Percentiles rank a stretch among this genome's conserved stretches.
These are phyloP conservation scores for Yamadazyma conglobata DNA, from an alignment of 1,139 yeast species.

Conservation along the genomic window DNA sequence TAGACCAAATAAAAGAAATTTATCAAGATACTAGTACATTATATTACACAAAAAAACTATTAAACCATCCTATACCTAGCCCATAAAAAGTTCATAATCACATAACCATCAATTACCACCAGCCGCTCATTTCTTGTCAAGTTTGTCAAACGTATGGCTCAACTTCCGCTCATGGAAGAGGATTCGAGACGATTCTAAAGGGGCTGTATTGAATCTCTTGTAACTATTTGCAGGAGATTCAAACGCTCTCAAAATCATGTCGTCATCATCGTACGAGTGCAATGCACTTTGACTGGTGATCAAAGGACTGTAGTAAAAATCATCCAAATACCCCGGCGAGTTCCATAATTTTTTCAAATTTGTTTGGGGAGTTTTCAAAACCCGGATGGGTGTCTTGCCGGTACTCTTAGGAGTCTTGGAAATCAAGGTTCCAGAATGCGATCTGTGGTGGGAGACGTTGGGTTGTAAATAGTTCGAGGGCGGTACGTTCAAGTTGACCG, in stretches of 20 bases:
- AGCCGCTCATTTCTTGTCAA: conserved; percentile 1
- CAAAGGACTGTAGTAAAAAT: conserved; percentile 61
- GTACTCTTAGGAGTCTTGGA: conserved; percentile 21
- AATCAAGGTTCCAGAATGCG: conserved; percentile 5
- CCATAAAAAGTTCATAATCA: too few species aligned
- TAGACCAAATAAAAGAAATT: conserved; percentile 1
- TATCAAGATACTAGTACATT: conserved; percentile 1
- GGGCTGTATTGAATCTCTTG: conserved; percentile 2
- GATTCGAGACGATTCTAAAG: conserved; percentile 5
- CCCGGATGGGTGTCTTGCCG: conserved; percentile 37
- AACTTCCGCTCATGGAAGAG: conserved; percentile 6
- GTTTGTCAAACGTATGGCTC: conserved; percentile 5
- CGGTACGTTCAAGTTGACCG: conserved; percentile 1
- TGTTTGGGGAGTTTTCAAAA: conserved; percentile 41
- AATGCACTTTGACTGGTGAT: conserved; percentile 25
- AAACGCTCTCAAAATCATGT: conserved; percentile 46
- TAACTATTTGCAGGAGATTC: conserved; percentile 27
- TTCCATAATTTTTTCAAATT: conserved; percentile 53
- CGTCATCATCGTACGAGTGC: conserved; percentile 53
- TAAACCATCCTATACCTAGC: too few species aligned
- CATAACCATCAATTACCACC: background rate
- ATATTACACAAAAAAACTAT: conserved; percentile 1
- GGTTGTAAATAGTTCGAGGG: conserved; percentile 3
- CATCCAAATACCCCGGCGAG: conserved; percentile 65
- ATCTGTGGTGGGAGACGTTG: conserved; percentile 7